Evolutionary conservation across 441 rosid species (phyloP), one percentile per base, ranked within the genome.

Genomic region (Euphorbia celastroides): DNA sequence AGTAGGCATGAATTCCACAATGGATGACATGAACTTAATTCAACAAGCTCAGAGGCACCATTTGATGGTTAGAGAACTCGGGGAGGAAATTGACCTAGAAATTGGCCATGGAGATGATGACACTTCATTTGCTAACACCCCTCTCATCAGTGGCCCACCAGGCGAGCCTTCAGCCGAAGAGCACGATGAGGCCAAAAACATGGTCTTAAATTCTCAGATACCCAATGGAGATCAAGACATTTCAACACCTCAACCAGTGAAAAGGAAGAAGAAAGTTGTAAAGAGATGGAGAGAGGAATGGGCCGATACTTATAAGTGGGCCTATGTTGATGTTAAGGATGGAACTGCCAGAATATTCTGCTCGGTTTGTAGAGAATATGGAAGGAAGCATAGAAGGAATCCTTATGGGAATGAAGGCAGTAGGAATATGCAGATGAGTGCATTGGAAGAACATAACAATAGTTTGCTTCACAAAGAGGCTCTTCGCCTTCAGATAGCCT

Each of bases 261-360:
- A 92, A 79, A 90, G 97, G 76, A 95, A 92, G 89, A 95, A 95
- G 76, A 95, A 95, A 71, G 99, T 95, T 62, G 96, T 95, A 19
- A 92, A 95, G 78, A 80, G 97, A 78, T 95, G 99, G 99, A 88
- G 99, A 83, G 99, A 95, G 82, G 99, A 95, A 81, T 95, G 99
- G 99, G 98, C 99, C 61, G 99, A 92, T 74, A 95, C 99, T 3
- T 95, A 92, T 82, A 92, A 92, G 82, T 95, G 99, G 99, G 99
- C 99, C 19, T 92, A 87, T 77, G 98, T 92, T 32, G 99, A 92
- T 69, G 86, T 90, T 79, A 90, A 90, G 77, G 99, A 95, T 68
- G 98, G 98, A 78, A 95, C 98, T 3, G 83, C 98, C 0, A 86
- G 98, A 84, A 95, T 95, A 75, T 95, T 95, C 77, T 95, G 99